phyloP scores from a whole-genome alignment of 352 stramenopile genomes.

The Elongisporangium undulatum region DNA sequence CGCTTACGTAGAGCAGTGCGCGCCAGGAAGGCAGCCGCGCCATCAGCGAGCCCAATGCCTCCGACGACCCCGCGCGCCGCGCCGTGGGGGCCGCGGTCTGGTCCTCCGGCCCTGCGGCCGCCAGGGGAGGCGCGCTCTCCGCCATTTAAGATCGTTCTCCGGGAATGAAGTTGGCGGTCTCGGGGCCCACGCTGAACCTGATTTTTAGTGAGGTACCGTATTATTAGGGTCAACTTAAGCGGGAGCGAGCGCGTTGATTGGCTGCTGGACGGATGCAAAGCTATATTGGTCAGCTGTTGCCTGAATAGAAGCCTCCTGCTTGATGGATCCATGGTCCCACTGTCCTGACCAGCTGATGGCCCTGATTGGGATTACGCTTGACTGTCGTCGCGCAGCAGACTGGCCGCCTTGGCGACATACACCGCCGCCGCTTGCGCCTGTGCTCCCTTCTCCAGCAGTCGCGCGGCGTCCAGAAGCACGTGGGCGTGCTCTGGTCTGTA shows the following conservation, averaged over 20 bases:
- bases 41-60: conserved; percentile 5
- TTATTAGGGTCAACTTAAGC: not conserved
- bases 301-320: not conserved
- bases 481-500: not conserved
- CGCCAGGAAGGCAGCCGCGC: not conserved
- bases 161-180: not conserved
- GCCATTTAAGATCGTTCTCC: not conserved
- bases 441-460: not conserved
- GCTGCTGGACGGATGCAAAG: not conserved
- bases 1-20: not conserved
- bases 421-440: not conserved
- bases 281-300: not conserved
- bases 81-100: not conserved
- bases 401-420: not conserved
- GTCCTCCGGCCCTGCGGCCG: not conserved
- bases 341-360: not conserved
- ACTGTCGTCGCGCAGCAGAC: not conserved
- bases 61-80: conserved; percentile 1
- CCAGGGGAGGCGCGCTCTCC: not conserved
- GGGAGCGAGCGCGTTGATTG: not conserved
- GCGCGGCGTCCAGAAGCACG: not conserved
- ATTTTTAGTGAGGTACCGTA: not conserved
- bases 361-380: not conserved
- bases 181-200: not conserved
- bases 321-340: not conserved